Conservation (phyloP, 441 rosid species). For the Populus hybrid region DNA sequence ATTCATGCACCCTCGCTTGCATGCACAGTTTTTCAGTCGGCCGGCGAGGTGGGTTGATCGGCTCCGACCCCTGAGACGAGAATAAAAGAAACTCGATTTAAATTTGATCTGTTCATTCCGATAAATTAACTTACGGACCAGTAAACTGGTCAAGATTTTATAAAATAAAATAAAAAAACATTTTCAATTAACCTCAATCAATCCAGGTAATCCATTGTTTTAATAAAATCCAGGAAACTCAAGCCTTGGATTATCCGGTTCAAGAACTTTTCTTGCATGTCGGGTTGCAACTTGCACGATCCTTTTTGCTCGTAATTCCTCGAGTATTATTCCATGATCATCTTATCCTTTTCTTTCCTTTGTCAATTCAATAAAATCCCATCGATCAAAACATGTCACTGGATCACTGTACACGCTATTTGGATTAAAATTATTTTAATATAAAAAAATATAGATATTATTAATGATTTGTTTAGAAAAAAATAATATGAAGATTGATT, state of each 20-base stretch:
- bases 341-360: background rate
- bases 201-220: background rate
- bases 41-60: background rate
- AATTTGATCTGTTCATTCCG: background rate
- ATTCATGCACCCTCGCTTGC: background rate
- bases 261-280: too few species aligned
- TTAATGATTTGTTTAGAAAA: too few species aligned
- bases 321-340: background rate
- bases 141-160: too few species aligned
- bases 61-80: background rate
- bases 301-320: too few species aligned
- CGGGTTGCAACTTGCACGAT: too few species aligned
- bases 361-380: background rate
- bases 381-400: background rate
- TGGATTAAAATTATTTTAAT: too few species aligned
- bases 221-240: background rate
- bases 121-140: background rate
- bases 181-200: background rate
- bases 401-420: background rate
- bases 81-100: background rate
- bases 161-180: too few species aligned
- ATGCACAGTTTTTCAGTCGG: background rate
- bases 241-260: too few species aligned
- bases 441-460: too few species aligned
- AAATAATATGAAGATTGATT: too few species aligned